Evolutionary conservation across 129 eudicot species (phyloP).

Genomic region (Artemisia tridentata): DNA sequence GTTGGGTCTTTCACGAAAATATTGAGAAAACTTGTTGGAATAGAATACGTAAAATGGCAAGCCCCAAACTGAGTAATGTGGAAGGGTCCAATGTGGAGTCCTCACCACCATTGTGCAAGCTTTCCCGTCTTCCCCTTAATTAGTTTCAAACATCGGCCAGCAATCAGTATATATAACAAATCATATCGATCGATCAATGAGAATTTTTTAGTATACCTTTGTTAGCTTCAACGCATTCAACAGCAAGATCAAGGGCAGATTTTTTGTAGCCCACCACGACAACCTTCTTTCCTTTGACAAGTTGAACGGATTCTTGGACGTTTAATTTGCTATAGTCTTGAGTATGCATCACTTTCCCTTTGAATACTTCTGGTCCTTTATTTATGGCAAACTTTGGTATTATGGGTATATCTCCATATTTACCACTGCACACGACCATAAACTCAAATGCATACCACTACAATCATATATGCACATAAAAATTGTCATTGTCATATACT

Average conservation of each 20-base stretch:
- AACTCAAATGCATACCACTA: constrained; percentile 78
- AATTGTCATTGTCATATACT: too few relatives aligned
- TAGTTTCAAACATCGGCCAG: not conserved
- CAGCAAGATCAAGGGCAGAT: constrained; percentile 78
- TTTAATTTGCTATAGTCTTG: constrained; percentile 66
- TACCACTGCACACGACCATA: constrained; percentile 72
- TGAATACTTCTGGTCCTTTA: constrained; percentile 64
- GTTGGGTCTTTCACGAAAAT: constrained; percentile 68
- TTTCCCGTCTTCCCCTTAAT: constrained; percentile 55
- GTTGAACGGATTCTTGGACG: constrained; percentile 34
- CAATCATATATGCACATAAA: not conserved
- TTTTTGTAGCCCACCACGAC: constrained; percentile 74
- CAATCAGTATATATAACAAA: not conserved
- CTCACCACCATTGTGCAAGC: constrained; percentile 72
- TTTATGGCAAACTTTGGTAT: constrained; percentile 52
- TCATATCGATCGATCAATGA: not conserved
- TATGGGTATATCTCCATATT: constrained; percentile 69
- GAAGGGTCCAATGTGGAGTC: constrained; percentile 82
- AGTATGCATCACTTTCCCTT: constrained; percentile 66
- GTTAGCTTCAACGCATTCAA: constrained; percentile 75
- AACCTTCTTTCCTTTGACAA: constrained; percentile 63
- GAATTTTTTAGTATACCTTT: constrained; percentile 44
- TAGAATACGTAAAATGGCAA: constrained; percentile 74
- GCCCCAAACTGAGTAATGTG: constrained; percentile 80
- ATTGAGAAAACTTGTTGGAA: constrained; percentile 68